Conservation (phyloP, 208 protist species). For the Crithidia acanthocephali region DNA sequence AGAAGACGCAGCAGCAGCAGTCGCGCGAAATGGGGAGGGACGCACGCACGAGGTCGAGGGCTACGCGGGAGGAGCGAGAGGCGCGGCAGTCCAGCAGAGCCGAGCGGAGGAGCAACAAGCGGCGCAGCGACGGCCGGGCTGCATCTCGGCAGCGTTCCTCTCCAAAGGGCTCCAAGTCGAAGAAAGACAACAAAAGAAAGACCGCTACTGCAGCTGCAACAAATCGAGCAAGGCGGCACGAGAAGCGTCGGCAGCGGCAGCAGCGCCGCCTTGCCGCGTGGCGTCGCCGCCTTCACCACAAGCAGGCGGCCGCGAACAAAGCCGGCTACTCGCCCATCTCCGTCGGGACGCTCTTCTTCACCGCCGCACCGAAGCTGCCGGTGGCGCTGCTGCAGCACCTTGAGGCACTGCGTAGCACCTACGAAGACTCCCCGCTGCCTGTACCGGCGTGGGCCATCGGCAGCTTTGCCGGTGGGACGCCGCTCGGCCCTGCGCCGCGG, state of each 20-base stretch:
- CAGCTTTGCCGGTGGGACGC: not conserved
- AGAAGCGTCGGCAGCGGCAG: constrained; percentile 5
- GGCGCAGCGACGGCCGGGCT: not conserved
- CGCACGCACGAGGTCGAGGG: not conserved
- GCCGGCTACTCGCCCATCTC: constrained; percentile 23
- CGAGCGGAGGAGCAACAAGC: not conserved
- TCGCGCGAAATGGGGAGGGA: not conserved
- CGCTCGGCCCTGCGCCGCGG: not conserved
- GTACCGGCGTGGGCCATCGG: constrained; percentile 23
- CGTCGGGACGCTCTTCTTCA: constrained; percentile 31
- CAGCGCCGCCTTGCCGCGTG: constrained; percentile 12
- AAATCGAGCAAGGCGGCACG: not conserved
- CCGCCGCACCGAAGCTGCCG: constrained; percentile 20
- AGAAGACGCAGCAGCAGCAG: not conserved
- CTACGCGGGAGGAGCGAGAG: constrained; percentile 4
- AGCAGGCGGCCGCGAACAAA: constrained; percentile 17
- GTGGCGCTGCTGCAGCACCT: constrained; percentile 8
- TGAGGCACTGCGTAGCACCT: not conserved
- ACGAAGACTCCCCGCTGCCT: constrained; percentile 1
- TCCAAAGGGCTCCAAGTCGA: not conserved
- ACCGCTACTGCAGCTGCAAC: not conserved
- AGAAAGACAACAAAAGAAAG: not conserved
- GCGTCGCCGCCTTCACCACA: constrained; percentile 7
- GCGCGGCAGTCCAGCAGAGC: not conserved
- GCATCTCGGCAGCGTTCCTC: not conserved